Evolutionary conservation across 768 basidiomycete genomes (phyloP).

Genomic region (Paxillus rubicundulus): DNA sequence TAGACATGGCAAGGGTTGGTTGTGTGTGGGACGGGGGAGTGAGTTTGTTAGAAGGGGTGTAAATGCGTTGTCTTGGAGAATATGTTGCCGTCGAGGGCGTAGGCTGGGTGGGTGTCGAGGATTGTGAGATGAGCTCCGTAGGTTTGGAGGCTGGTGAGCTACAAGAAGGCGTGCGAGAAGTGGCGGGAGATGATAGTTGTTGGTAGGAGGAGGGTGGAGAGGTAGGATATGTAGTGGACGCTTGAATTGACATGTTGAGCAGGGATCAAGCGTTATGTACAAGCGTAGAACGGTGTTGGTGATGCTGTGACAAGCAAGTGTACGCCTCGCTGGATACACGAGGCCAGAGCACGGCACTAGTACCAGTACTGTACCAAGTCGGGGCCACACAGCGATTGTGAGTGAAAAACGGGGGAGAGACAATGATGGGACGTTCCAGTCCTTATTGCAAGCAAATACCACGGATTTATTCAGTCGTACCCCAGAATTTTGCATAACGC

Average conservation of each 20-base stretch:
- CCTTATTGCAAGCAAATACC: background rate
- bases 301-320: constrained; percentile 1
- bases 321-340: constrained; percentile 9
- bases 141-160: background rate
- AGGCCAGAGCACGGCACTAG: constrained; percentile 1
- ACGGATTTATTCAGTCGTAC: constrained; percentile 1
- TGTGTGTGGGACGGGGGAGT: constrained; percentile 11
- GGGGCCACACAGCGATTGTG: background rate
- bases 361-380: background rate
- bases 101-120: constrained; percentile 4
- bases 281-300: background rate
- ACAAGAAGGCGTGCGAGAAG: constrained; percentile 1
- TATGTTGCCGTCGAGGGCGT: constrained; percentile 10
- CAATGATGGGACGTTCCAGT: background rate
- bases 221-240: constrained; percentile 20
- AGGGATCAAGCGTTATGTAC: constrained; percentile 1
- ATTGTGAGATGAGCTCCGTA: background rate
- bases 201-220: constrained; percentile 14
- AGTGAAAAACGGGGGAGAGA: background rate
- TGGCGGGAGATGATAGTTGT: constrained; percentile 14
- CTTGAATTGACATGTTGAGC: background rate
- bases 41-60: constrained; percentile 6
- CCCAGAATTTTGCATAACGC: background rate
- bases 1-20: constrained; percentile 39
- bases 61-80: constrained; percentile 13